Conservation (phyloP, 139 green algal species). For the Picochlorum sp. region DNA sequence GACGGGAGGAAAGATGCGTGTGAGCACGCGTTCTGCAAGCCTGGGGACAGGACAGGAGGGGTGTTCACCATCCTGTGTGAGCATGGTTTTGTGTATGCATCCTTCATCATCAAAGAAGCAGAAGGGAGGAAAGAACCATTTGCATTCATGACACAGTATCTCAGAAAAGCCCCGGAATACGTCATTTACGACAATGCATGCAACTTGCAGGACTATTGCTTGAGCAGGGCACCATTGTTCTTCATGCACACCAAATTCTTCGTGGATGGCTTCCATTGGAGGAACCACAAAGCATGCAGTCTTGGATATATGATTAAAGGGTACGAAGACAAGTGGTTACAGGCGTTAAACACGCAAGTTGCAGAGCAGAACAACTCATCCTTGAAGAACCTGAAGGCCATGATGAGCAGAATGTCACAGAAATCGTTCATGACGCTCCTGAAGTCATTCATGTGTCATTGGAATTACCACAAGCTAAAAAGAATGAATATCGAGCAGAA, state of each 20-base stretch:
- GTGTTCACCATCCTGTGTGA: conserved; percentile 1
- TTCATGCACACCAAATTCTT: neutral
- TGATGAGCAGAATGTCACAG: conserved; percentile 3
- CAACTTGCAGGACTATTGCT: conserved; percentile 1
- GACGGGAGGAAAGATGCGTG: neutral
- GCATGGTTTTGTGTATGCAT: conserved; percentile 1
- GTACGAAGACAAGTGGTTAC: neutral
- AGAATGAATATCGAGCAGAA: too few relatives aligned
- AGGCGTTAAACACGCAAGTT: neutral
- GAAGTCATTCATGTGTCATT: neutral
- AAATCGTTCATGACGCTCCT: neutral
- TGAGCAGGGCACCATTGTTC: conserved; percentile 1
- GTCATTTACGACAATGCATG: conserved; percentile 4
- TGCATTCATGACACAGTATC: neutral
- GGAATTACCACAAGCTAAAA: neutral
- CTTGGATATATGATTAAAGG: neutral
- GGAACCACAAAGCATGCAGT: neutral
- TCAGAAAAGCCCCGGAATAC: neutral
- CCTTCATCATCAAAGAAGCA: conserved; percentile 3
- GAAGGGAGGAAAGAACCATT: conserved; percentile 3
- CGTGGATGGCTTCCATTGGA: neutral
- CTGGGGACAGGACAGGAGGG: neutral
- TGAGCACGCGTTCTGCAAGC: neutral
- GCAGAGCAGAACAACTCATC: conserved; percentile 2
- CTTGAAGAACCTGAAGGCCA: neutral